Base-by-base conservation (phyloP, 805 yeast species). In the Pichia heedii region DNA sequence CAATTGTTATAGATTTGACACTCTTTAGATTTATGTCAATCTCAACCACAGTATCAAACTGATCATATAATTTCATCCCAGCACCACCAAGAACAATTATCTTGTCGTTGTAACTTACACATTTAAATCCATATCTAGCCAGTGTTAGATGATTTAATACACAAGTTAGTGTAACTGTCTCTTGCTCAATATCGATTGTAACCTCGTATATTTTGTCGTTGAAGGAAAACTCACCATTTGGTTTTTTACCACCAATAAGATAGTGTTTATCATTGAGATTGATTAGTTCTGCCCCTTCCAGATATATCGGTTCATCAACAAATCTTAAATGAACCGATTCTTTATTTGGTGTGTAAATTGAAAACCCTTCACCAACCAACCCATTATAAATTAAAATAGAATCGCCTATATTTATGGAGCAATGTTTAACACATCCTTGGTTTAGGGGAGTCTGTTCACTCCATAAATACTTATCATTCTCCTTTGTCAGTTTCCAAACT, bases 321-420 rank as follows among this genome's bases (percentile, higher is more conserved):
- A 22, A 35, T 2, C 6, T 13, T 7, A 29, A 29, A 10, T 29
- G 32, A 27, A 51, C 54, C 35, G 40, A 42, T 16, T n/a, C 47
- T 41, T 1, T 13, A 15, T 2, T 41, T 24, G 4, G 39, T 38
- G 35, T 60, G 40, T 61, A 66, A 35, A 63, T 58, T 9, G 43
- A 33, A 39, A 38, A 39, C 5, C 41, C 40, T 7, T 43, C 45
- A 8, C 35, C 36, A 1, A 22, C 5, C 3, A 39, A 36, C 3
- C 85, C 86, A 6, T 85, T 84, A 54, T 66, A 73, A 0, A 80
- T 57, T 20, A 79, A 51, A 1, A 76, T 56, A 13, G 41, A 54
- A 35, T 53, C 51, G 12, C 34, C 57, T 9, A 65, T 12, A 0
- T 47, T 50, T 16, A 69, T 66, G 2, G 74, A 54, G 2, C 67